Conservation (phyloP, 176 grass and related monocot species). For the Elymus sibiricus region DNA sequence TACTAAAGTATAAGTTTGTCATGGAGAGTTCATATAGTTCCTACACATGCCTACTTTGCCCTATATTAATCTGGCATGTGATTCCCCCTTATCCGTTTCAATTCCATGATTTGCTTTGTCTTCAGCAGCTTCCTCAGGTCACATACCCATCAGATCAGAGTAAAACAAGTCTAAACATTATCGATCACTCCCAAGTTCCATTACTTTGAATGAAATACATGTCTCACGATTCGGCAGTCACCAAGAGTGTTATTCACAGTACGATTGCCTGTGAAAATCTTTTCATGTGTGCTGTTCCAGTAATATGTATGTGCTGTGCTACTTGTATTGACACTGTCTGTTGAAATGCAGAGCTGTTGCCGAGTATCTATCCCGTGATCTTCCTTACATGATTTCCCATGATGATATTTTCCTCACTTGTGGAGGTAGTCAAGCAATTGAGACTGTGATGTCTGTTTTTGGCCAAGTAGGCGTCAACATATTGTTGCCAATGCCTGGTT, state of each 20-base stretch:
- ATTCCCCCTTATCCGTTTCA: background rate
- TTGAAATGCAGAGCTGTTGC: slow-evolving; percentile 52
- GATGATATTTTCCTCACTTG: slow-evolving; percentile 66
- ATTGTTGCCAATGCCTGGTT: slow-evolving; percentile 62
- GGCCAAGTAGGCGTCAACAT: slow-evolving; percentile 50
- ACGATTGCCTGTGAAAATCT: background rate
- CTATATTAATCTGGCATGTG: background rate
- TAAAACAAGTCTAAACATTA: background rate
- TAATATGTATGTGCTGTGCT: background rate
- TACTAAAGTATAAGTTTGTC: background rate
- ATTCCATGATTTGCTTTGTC: background rate
- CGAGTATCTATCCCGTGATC: slow-evolving; percentile 51
- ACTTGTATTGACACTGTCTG: background rate
- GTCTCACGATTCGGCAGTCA: background rate
- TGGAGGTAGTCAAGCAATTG: slow-evolving; percentile 62
- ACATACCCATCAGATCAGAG: background rate
- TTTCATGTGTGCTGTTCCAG: background rate
- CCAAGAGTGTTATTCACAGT: background rate
- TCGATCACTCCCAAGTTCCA: too few species aligned
- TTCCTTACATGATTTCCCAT: slow-evolving; percentile 53
- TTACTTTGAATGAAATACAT: background rate
- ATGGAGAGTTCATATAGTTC: background rate
- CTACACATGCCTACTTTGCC: background rate
- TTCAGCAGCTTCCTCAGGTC: background rate
- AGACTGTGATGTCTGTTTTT: slow-evolving; percentile 51